Percentiles rank a stretch among this genome's conserved stretches.
Conservation (phyloP, 2,329 filamentous ascomycete species). For the Zymoseptoria ardabiliae region DNA sequence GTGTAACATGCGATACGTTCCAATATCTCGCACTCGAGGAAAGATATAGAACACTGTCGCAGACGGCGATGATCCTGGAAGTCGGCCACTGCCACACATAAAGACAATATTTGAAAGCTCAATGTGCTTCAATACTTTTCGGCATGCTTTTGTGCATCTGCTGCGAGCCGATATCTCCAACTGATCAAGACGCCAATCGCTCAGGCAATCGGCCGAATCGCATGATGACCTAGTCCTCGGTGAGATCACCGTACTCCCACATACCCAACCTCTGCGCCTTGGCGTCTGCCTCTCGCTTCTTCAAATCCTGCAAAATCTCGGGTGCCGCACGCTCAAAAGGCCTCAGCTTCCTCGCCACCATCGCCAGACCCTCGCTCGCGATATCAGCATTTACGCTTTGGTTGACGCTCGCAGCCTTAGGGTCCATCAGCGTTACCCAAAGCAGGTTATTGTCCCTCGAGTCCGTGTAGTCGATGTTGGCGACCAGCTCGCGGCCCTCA, state of each 20-base stretch:
- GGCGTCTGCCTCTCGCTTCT: constrained; percentile 66
- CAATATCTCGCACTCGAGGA: no score
- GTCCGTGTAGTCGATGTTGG: constrained; percentile 80
- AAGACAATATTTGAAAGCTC: no score
- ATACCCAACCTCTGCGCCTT: constrained; percentile 77
- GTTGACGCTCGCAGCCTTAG: constrained; percentile 53
- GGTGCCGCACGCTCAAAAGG: constrained; percentile 76
- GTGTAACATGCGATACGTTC: no score
- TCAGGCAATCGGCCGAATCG: not conserved
- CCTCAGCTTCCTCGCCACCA: constrained; percentile 89
- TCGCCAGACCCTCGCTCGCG: constrained; percentile 72
- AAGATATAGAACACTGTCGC: no score
- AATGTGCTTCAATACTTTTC: no score
- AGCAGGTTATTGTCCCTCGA: constrained; percentile 65
- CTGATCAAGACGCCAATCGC: not conserved
- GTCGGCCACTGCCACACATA: no score
- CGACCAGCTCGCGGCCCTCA: constrained; percentile 67
- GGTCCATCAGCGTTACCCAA: constrained; percentile 83
- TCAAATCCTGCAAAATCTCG: constrained; percentile 64
- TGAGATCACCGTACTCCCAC: constrained; percentile 98
- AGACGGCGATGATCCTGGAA: no score
- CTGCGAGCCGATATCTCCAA: not conserved
- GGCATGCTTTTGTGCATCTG: no score
- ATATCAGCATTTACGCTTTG: constrained; percentile 88
- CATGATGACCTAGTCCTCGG: constrained; percentile 55